phyloP scores from a whole-genome alignment of 305 asterid genomes.

The Lippia alba region DNA sequence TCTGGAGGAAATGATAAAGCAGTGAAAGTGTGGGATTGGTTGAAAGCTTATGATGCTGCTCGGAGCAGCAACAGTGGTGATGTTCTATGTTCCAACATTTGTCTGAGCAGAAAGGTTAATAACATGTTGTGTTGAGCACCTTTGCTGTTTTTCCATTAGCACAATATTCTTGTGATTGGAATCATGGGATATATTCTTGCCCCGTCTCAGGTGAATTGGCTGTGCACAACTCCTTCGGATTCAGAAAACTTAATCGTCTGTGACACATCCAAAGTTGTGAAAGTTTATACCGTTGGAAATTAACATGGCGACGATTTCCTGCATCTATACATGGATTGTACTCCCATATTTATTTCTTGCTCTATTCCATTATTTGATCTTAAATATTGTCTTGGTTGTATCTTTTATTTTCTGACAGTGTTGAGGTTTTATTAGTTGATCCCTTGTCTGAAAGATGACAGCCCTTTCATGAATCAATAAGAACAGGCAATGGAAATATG shows the following conservation, averaged over 20 bases:
- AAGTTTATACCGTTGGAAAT: conserved; percentile 58
- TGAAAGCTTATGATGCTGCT: conserved; percentile 47
- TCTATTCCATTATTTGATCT: not conserved
- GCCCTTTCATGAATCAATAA: too few relatives aligned
- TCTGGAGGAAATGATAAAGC: conserved; percentile 92
- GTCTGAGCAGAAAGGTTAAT: conserved; percentile 69
- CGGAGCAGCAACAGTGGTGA: conserved; percentile 39
- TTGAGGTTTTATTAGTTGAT: not conserved
- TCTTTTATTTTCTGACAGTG: not conserved
- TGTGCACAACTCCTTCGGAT: conserved; percentile 81
- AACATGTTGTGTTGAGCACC: not conserved
- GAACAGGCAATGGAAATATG: too few relatives aligned
- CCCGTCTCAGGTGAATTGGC: conserved; percentile 79
- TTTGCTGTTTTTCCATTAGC: conserved; percentile 7
- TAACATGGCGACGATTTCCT: not conserved
- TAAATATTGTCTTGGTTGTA: not conserved
- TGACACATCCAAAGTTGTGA: conserved; percentile 70
- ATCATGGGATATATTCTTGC: not conserved
- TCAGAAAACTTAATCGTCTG: conserved; percentile 86
- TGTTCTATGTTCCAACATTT: conserved; percentile 50
- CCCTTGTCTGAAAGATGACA: not conserved
- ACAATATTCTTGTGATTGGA: conserved; percentile 26
- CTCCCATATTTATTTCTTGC: not conserved
- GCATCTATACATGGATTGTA: conserved; percentile 14
- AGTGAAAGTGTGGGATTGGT: conserved; percentile 90